phyloP scores from a whole-genome alignment of 495 filamentous ascomycete genomes.

The Talaromyces proteolyticus region DNA sequence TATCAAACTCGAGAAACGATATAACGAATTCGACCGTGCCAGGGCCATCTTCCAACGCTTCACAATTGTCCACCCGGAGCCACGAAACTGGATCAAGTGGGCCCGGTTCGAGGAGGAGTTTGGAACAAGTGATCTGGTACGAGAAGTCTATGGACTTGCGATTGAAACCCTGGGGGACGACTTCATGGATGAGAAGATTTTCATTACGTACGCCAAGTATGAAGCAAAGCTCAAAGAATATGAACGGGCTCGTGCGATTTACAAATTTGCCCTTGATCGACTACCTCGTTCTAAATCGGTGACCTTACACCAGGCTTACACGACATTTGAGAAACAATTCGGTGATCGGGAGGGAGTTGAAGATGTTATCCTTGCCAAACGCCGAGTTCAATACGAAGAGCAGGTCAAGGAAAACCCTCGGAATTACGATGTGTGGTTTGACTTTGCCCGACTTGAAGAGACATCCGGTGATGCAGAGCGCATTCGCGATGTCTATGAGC shows the following conservation, averaged over 20 bases:
- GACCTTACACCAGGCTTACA: slow-evolving; percentile 84
- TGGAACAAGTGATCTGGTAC: slow-evolving; percentile 82
- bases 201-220: slow-evolving; percentile 87
- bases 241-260: slow-evolving; percentile 92
- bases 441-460: slow-evolving; percentile 90
- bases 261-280: slow-evolving; percentile 92
- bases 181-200: slow-evolving; percentile 93
- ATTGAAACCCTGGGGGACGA: slow-evolving; percentile 90
- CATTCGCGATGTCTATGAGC: slow-evolving; percentile 89
- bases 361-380: slow-evolving; percentile 90
- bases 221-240: slow-evolving; percentile 93
- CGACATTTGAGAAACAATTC: slow-evolving; percentile 96
- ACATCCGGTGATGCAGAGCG: slow-evolving; percentile 69
- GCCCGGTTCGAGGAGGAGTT: slow-evolving; percentile 93
- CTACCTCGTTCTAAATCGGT: slow-evolving; percentile 83
- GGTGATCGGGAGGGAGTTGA: slow-evolving; percentile 92
- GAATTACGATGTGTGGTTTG: slow-evolving; percentile 96
- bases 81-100: slow-evolving; percentile 98
- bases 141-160: slow-evolving; percentile 86
- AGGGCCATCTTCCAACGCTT: slow-evolving; percentile 84
- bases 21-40: slow-evolving; percentile 81
- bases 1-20: slow-evolving; percentile 94
- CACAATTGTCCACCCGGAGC: slow-evolving; percentile 89
- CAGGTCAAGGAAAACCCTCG: slow-evolving; percentile 86
- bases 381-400: slow-evolving; percentile 90